A percentile compares a stretch with the other conserved stretches of the same genome.
phyloP scores from a whole-genome alignment of 2,329 filamentous ascomycete species.

The Alternaria brassicicola region DNA sequence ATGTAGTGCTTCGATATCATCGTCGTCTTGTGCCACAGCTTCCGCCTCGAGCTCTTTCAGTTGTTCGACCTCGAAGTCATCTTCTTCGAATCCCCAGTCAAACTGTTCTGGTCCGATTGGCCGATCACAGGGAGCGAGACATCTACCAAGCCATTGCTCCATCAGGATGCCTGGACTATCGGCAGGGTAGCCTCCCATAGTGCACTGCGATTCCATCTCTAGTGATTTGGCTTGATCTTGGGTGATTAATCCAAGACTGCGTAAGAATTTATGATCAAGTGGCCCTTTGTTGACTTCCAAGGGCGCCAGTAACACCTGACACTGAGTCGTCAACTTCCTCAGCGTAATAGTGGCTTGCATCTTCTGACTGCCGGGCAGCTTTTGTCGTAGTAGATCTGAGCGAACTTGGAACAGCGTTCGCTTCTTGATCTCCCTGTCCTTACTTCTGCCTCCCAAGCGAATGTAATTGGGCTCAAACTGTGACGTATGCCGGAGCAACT shows the following conservation, averaged over 20 bases:
- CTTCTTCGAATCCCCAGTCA: constrained; percentile 63
- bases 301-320: constrained; percentile 36
- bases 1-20: constrained; percentile 51
- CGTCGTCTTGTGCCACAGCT: constrained; percentile 59
- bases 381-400: constrained; percentile 23
- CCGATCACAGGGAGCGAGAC: constrained; percentile 54
- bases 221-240: constrained; percentile 68
- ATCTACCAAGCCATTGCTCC: constrained; percentile 63
- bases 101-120: constrained; percentile 57
- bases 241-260: constrained; percentile 64
- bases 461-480: constrained; percentile 67
- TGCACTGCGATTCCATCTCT: constrained; percentile 54
- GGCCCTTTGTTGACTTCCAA: constrained; percentile 27
- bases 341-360: constrained; percentile 51
- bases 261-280: constrained; percentile 53
- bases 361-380: constrained; percentile 48
- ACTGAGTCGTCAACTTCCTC: constrained; percentile 36
- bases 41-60: constrained; percentile 67
- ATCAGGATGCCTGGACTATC: constrained; percentile 50
- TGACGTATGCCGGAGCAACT: constrained; percentile 71
- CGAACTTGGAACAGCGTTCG: constrained; percentile 71
- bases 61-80: constrained; percentile 66
- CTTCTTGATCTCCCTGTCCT: constrained; percentile 67
- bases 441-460: constrained; percentile 72
- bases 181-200: constrained; percentile 44